Base-by-base conservation (phyloP, 2,329 filamentous ascomycete species). In the Rhexocercosporidium sp. region DNA sequence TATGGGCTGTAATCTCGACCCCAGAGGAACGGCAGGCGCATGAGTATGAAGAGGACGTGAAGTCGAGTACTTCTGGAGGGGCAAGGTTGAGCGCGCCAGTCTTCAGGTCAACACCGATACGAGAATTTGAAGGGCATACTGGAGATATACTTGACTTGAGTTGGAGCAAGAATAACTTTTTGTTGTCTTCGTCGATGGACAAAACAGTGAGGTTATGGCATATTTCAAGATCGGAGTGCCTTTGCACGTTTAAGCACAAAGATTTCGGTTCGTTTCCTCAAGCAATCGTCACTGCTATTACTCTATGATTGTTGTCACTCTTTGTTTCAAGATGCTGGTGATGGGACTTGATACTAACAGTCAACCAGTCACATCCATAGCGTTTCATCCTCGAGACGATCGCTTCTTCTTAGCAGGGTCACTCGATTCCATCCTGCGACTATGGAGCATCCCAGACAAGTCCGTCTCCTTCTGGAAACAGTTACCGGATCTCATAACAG, bases 101-200 rank as follows among this genome's bases (percentile, higher is more conserved):
- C 0, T 98, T 99, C 76, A 88, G 89, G 70, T 87, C 88, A 59
- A 91, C 92, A 74, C 92, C 94, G 0, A 78, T 92, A 11, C 87
- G 90, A 64, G 92, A 97, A 75, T 97, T 96, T 71, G 82, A 86
- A 63, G 94, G 94, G 4, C 96, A 99, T 77, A 90, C 88, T 0
- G 90, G 91, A 18, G 94, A 96, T 72, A 89, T 99, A 6, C 81
- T 99, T 71, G 95, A 97, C 77, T 79, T 99, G 67, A 97, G 93
- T 78, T 99, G 96, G 96, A 98, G 95, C 82, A 99, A 98, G 84
- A 99, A 99, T 80, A 97, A 97, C 78, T 99, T 99, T 73, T 80
- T 99, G 31, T 84, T 99, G 18, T 97, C 95, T 3, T 96, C 94
- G 0, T 97, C 94, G 0, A 97, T 98, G 94, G 96, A 99, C 78